phyloP scores from a whole-genome alignment of 2,329 filamentous ascomycete species.

The Rutstroemia sp. region DNA sequence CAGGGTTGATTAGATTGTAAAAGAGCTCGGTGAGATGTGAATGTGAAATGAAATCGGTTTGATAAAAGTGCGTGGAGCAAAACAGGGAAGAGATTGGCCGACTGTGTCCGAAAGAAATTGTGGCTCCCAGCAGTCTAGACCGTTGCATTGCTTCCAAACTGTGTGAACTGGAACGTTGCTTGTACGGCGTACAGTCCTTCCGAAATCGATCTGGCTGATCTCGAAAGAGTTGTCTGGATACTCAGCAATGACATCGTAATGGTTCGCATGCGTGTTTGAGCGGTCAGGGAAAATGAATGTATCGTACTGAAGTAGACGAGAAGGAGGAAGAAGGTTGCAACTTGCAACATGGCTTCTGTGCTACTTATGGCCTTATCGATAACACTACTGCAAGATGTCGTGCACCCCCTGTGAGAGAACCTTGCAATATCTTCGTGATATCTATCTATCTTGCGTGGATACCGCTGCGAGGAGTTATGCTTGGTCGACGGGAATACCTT shows the following conservation, averaged over 20 bases:
- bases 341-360: neutral
- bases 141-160: neutral
- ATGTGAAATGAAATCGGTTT: neutral
- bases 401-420: neutral
- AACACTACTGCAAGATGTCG: constrained; percentile 4
- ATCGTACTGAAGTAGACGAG: neutral
- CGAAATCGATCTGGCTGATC: neutral
- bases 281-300: neutral
- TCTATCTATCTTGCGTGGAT: constrained; percentile 2
- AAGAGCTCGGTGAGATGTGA: neutral
- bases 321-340: neutral
- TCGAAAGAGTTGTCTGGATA: neutral
- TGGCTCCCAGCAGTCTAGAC: constrained; percentile 5
- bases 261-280: neutral
- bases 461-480: neutral
- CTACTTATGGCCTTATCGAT: constrained; percentile 6
- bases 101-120: neutral
- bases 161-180: too few relatives aligned
- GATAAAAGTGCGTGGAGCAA: neutral
- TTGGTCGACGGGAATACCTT: neutral
- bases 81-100: neutral
- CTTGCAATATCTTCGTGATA: neutral
- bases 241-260: neutral
- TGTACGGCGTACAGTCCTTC: neutral
- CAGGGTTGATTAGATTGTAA: neutral